Conservation (phyloP, 192 early-diverging fungal species). For the Podila clonocystis region DNA sequence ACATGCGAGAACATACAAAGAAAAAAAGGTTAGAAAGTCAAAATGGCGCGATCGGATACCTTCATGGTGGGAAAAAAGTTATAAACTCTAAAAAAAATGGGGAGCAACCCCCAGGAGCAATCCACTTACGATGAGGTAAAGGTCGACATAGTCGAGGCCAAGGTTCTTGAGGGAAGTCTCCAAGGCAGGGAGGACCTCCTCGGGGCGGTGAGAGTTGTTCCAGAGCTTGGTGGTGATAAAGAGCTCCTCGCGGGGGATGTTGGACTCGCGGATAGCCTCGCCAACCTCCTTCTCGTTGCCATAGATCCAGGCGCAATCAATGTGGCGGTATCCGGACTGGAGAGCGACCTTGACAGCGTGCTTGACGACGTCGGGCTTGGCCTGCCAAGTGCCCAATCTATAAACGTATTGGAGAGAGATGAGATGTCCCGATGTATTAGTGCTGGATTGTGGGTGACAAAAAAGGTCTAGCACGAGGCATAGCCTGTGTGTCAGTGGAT, state of each 20-base stretch:
- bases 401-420: background rate
- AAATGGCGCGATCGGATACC: too few species aligned
- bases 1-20: background rate
- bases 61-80: background rate
- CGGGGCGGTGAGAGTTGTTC: constrained; percentile 63
- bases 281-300: constrained; percentile 87
- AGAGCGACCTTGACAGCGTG: constrained; percentile 73
- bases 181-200: constrained; percentile 69
- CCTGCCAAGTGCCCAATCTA: constrained; percentile 67
- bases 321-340: constrained; percentile 75
- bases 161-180: constrained; percentile 75
- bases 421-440: background rate
- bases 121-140: constrained; percentile 66
- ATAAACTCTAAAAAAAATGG: background rate
- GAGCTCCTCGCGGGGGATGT: constrained; percentile 74
- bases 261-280: constrained; percentile 67
- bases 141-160: constrained; percentile 79
- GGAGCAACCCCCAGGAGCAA: background rate
- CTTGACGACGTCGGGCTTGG: constrained; percentile 61
- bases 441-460: background rate
- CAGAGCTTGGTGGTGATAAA: constrained; percentile 84
- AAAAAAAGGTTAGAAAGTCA: background rate
- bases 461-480: background rate
- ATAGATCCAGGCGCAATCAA: constrained; percentile 66
- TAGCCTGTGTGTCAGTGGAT: too few species aligned